A percentile compares a stretch with the other conserved stretches of the same genome.
Conservation (phyloP, 805 yeast species). For the Pichia membranifaciens region DNA sequence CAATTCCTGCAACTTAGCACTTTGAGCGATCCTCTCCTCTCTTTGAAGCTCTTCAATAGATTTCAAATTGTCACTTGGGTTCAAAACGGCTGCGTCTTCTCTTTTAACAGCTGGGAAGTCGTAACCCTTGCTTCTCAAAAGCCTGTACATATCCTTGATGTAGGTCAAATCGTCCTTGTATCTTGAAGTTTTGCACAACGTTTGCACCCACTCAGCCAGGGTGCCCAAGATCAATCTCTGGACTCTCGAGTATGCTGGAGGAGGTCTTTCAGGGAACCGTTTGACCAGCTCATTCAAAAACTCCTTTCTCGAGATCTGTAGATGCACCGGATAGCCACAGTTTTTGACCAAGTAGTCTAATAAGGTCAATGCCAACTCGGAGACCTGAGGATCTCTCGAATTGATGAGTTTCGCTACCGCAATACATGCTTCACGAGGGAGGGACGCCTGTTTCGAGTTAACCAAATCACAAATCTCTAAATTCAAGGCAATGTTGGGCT, state of each 20-base stretch:
- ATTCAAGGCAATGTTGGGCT: conserved; percentile 85
- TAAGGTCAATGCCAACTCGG: conserved; percentile 64
- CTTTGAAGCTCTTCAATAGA: conserved; percentile 85
- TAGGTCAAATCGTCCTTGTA: conserved; percentile 89
- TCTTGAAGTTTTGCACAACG: conserved; percentile 82
- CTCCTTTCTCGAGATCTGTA: conserved; percentile 92
- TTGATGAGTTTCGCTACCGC: conserved; percentile 79
- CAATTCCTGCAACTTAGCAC: conserved; percentile 92
- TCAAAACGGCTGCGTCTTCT: conserved; percentile 89
- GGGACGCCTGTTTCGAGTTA: conserved; percentile 84
- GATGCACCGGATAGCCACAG: conserved; percentile 95
- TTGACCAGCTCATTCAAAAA: conserved; percentile 90
- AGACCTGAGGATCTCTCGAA: conserved; percentile 76
- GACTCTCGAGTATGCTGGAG: conserved; percentile 71
- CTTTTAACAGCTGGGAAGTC: conserved; percentile 84
- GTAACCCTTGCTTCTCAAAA: conserved; percentile 85
- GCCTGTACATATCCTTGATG: conserved; percentile 92
- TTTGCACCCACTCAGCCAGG: conserved; percentile 96
- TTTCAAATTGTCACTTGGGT: conserved; percentile 81
- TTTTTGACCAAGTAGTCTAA: conserved; percentile 91
- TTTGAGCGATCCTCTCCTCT: conserved; percentile 88
- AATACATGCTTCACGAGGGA: conserved; percentile 89
- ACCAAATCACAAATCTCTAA: conserved; percentile 90
- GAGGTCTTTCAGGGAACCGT: conserved; percentile 92
- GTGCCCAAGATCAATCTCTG: conserved; percentile 83